phyloP scores from a whole-genome alignment of 768 basidiomycete species.

The Ramaria rubella region DNA sequence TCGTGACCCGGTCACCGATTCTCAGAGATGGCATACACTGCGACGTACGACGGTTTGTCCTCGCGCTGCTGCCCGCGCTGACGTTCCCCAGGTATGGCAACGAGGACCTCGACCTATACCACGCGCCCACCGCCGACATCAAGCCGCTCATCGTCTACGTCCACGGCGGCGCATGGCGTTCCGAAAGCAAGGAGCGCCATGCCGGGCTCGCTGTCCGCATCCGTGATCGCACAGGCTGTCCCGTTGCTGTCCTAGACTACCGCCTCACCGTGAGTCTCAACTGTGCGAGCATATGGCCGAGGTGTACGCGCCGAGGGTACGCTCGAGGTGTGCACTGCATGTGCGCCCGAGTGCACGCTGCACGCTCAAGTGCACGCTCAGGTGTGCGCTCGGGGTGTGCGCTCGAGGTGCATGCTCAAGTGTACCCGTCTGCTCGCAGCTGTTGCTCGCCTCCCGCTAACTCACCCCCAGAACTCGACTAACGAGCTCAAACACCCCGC shows the following conservation, averaged over 20 bases:
- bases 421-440: no score
- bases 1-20: background rate
- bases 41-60: conserved; percentile 20
- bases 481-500: conserved; percentile 53
- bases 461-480: conserved; percentile 21
- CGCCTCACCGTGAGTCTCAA: conserved; percentile 46
- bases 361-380: no score
- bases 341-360: no score
- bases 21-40: background rate
- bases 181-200: conserved; percentile 69
- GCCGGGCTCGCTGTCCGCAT: conserved; percentile 46
- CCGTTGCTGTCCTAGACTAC: conserved; percentile 75
- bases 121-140: background rate
- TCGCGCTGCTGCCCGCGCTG: conserved; percentile 50
- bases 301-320: no score
- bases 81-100: conserved; percentile 22
- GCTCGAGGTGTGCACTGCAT: no score
- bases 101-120: conserved; percentile 9
- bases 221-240: conserved; percentile 38
- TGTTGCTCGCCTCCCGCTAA: background rate
- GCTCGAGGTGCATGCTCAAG: no score
- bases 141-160: conserved; percentile 59
- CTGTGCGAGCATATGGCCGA: no score
- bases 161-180: conserved; percentile 84
- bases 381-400: no score